Conservation (phyloP, 345 rosid genomes). For the Pugionium dolabratum region DNA sequence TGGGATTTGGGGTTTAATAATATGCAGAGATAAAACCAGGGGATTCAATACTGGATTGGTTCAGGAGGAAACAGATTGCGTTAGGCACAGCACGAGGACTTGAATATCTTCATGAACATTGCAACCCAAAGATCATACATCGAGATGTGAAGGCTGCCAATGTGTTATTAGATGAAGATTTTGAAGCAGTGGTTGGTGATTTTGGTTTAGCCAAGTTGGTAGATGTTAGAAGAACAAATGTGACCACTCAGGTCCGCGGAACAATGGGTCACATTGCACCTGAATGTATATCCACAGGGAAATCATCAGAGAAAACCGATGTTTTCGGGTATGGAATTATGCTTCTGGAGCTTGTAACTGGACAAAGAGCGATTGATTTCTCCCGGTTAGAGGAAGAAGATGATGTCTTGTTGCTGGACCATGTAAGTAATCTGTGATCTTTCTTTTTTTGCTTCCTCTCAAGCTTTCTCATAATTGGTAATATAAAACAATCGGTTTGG, state of each 20-base stretch:
- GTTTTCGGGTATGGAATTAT: conserved; percentile 95
- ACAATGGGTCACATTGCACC: conserved; percentile 99
- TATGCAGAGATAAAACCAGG: conserved; percentile 62
- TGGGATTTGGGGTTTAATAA: background rate
- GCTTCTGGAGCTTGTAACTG: conserved; percentile 97
- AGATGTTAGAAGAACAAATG: conserved; percentile 83
- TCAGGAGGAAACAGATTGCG: conserved; percentile 76
- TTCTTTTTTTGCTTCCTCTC: conserved; percentile 1
- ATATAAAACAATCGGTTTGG: background rate
- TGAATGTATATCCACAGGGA: conserved; percentile 94
- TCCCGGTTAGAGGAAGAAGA: conserved; percentile 98
- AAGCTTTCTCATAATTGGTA: conserved; percentile 4
- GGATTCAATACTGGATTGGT: conserved; percentile 80
- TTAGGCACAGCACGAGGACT: conserved; percentile 94
- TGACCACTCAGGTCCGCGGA: conserved; percentile 97
- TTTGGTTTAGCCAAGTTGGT: conserved; percentile 95
- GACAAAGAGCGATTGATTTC: conserved; percentile 97
- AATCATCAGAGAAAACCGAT: conserved; percentile 92
- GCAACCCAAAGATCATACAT: conserved; percentile 97
- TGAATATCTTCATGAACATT: conserved; percentile 95
- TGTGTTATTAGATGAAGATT: conserved; percentile 87
- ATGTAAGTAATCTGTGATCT: conserved; percentile 52
- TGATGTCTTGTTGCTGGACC: conserved; percentile 94
- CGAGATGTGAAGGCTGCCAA: conserved; percentile 98
- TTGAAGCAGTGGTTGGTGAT: conserved; percentile 98